Percentiles rank a stretch among this genome's conserved stretches.
Conservation (phyloP, 768 basidiomycete species). For the Lentinula aciculospora region DNA sequence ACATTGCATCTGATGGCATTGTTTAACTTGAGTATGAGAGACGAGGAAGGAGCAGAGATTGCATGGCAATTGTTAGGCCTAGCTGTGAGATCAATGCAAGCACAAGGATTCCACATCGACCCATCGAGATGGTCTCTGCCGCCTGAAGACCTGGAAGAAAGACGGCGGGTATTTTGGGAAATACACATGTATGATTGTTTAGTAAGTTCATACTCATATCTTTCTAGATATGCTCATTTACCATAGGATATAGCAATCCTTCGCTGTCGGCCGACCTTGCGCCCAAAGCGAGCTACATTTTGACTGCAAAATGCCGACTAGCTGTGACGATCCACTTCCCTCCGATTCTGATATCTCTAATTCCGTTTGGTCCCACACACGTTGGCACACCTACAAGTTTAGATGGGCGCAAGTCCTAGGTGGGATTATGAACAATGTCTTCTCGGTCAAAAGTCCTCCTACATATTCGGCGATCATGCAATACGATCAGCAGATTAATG, state of each 20-base stretch:
- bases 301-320: constrained; percentile 20
- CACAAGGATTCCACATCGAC: constrained; percentile 20
- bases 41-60: constrained; percentile 15
- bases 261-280: constrained; percentile 18
- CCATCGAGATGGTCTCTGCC: constrained; percentile 17
- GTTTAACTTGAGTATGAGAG: constrained; percentile 15
- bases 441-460: constrained; percentile 13
- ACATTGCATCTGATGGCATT: constrained; percentile 16
- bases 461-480: constrained; percentile 16
- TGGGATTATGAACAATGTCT: constrained; percentile 15
- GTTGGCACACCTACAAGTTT: constrained; percentile 19
- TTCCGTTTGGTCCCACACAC: constrained; percentile 14
- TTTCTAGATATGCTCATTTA: not conserved
- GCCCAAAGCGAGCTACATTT: constrained; percentile 15
- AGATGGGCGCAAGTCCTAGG: constrained; percentile 15
- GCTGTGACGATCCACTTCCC: constrained; percentile 17
- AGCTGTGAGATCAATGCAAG: constrained; percentile 17
- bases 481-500: constrained; percentile 17
- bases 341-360: constrained; percentile 14
- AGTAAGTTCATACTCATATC: constrained; percentile 3
- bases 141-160: constrained; percentile 14
- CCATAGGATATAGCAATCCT: constrained; percentile 13
- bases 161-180: constrained; percentile 19
- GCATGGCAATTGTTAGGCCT: constrained; percentile 19
- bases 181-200: constrained; percentile 16